These are phyloP conservation scores for Pyrus hybrid DNA, from an alignment of 331 rosid species.

Conservation along the genomic window DNA sequence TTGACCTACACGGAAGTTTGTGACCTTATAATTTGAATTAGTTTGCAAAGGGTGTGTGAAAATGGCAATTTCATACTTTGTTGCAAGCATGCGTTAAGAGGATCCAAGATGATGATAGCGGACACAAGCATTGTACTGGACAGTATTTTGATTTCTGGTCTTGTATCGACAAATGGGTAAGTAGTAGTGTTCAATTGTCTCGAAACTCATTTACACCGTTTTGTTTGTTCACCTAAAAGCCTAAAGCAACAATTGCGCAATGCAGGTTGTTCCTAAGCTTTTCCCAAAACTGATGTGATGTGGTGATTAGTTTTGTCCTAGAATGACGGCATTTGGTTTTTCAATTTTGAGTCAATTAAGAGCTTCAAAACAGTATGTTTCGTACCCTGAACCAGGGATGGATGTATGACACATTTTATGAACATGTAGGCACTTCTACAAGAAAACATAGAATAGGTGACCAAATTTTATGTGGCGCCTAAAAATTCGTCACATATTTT, in stretches of 20 bases:
- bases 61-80: background rate
- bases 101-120: slow-evolving; percentile 60
- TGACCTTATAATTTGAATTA: background rate
- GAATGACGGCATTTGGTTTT: slow-evolving; percentile 10
- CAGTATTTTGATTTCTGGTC: slow-evolving; percentile 83
- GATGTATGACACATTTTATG: slow-evolving; percentile 26
- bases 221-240: background rate
- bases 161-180: slow-evolving; percentile 87
- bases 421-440: slow-evolving; percentile 24
- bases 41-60: background rate
- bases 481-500: no score
- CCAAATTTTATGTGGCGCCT: no score
- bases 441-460: no score
- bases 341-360: slow-evolving; percentile 14
- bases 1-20: background rate
- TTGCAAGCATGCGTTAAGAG: slow-evolving; percentile 69
- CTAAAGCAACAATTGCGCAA: background rate
- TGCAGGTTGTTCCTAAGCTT: slow-evolving; percentile 71
- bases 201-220: background rate
- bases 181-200: slow-evolving; percentile 12
- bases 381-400: slow-evolving; percentile 19
- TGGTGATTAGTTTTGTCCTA: slow-evolving; percentile 5
- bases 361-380: slow-evolving; percentile 17
- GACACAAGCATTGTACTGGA: slow-evolving; percentile 87
- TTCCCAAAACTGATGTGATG: slow-evolving; percentile 51